phyloP scores from a whole-genome alignment of 1,284 basidiomycete species.

The Ceratobasidium papillatum region DNA sequence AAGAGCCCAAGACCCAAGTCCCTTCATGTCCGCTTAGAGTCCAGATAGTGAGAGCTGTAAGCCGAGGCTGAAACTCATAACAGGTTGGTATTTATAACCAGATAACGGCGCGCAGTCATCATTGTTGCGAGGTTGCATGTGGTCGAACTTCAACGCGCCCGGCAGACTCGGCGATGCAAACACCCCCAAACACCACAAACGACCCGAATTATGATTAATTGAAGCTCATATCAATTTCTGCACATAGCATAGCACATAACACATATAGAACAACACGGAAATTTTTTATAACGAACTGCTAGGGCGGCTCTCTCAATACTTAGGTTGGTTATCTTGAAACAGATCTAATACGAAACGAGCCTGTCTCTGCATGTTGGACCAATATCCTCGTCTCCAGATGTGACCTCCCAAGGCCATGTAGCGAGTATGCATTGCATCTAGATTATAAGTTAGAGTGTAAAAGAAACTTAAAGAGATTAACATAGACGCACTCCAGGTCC shows the following conservation, averaged over 20 bases:
- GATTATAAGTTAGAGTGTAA: neutral
- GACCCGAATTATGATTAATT: too few species aligned
- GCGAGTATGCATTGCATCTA: constrained; percentile 19
- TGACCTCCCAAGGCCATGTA: constrained; percentile 21
- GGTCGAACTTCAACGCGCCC: neutral
- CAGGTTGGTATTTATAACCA: too few species aligned
- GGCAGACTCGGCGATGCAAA: neutral
- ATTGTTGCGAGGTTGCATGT: neutral
- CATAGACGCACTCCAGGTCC: constrained; percentile 52
- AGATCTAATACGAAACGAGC: neutral
- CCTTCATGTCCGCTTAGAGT: neutral
- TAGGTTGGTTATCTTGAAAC: too few species aligned
- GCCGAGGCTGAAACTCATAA: too few species aligned
- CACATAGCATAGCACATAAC: too few species aligned
- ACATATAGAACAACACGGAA: neutral
- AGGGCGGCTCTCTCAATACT: neutral
- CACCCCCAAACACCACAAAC: neutral
- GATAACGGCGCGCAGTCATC: too few species aligned
- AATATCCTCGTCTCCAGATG: constrained; percentile 8
- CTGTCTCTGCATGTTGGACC: constrained; percentile 22
- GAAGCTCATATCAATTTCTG: too few species aligned
- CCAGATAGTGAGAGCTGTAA: too few species aligned
- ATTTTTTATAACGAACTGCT: too few species aligned
- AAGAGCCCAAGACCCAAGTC: neutral
- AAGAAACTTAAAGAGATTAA: neutral